Percentiles rank a stretch among this genome's conserved stretches.
phyloP scores from a whole-genome alignment of 1,284 basidiomycete genomes.

The Butyriboletus pseudospeciosus region DNA sequence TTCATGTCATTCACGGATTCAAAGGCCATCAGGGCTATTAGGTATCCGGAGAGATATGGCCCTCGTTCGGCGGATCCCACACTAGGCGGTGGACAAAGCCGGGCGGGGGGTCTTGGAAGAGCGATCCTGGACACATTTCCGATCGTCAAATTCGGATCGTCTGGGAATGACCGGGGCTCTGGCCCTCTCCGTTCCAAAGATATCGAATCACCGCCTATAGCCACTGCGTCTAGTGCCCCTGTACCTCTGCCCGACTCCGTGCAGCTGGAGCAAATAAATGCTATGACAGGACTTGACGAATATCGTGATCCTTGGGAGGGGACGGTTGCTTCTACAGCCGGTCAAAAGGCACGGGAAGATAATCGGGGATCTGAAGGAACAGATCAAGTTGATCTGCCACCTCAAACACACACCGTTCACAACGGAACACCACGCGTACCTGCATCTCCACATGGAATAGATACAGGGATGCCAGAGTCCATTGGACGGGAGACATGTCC shows the following conservation, averaged over 20 bases:
- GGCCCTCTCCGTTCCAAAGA: conserved; percentile 28
- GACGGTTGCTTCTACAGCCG: neutral
- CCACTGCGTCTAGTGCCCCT: neutral
- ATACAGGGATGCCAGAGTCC: conserved; percentile 53
- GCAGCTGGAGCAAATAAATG: conserved; percentile 8
- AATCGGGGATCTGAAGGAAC: neutral
- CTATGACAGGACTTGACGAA: neutral
- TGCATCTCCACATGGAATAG: conserved; percentile 15
- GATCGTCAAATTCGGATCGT: conserved; percentile 73
- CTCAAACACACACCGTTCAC: conserved; percentile 1
- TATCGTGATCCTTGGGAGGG: neutral
- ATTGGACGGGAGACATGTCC: conserved; percentile 85
- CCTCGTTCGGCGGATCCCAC: conserved; percentile 51
- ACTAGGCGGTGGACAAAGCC: conserved; percentile 56
- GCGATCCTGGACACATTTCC: conserved; percentile 95
- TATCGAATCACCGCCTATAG: conserved; percentile 25
- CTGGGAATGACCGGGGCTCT: conserved; percentile 10
- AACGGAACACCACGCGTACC: neutral
- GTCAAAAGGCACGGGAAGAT: conserved; percentile 1
- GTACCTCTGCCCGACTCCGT: conserved; percentile 6
- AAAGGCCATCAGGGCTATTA: conserved; percentile 75
- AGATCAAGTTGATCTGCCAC: conserved; percentile 3
- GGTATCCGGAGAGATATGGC: conserved; percentile 89
- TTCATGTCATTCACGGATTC: conserved; percentile 4
- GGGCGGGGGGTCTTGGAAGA: conserved; percentile 75